Base-by-base conservation (phyloP, 75 land plant species). In the Azolla pinnata region DNA sequence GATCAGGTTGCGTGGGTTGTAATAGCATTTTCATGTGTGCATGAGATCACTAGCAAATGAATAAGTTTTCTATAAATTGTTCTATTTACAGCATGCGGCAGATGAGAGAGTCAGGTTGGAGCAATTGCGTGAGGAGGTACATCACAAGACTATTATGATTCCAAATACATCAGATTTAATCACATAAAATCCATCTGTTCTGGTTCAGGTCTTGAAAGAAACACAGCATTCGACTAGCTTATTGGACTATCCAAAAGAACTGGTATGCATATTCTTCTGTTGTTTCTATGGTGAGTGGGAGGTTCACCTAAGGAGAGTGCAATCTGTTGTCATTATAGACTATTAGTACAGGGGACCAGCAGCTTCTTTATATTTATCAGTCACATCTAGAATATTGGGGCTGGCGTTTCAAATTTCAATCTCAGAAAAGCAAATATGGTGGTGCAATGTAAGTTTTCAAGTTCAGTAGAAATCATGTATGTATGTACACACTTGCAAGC, bases 1-100 rank as follows among this genome's bases (percentile, higher is more conserved):
- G 99, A 95, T 54, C 99, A 95, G 87, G 99, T 78, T 21, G 49
- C n/a, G n/a, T 9, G 44, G 16, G 9, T 40, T 40, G 44, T 9
- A 9, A 9, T 40, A 9, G 14, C 44, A 40, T 9, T 40, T 16
- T 9, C 16, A 16, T 16, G 16, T 40, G 16, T 16, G 44, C 16
- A 16, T 40, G 44, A 16, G 16, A 40, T 16, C 16, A 9, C 16
- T 52, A n/a, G 54, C 17, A 8, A 10, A 52, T 52, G 8, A 31
- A n/a, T n/a, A n/a, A n/a, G n/a, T n/a, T n/a, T n/a, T n/a, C n/a
- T n/a, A n/a, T n/a, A n/a, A n/a, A n/a, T n/a, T n/a, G n/a, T n/a
- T n/a, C n/a, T n/a, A n/a, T n/a, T 53, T 68, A 32, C 82, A 95
- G 99, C 99, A 95, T 78, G 99, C 99, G 65, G 99, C 99, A 46